A percentile compares a stretch with the other conserved stretches of the same genome.
These are phyloP conservation scores for Rubroboletus satanas DNA, from an alignment of 768 basidiomycete genomes.

Conservation along the genomic window DNA sequence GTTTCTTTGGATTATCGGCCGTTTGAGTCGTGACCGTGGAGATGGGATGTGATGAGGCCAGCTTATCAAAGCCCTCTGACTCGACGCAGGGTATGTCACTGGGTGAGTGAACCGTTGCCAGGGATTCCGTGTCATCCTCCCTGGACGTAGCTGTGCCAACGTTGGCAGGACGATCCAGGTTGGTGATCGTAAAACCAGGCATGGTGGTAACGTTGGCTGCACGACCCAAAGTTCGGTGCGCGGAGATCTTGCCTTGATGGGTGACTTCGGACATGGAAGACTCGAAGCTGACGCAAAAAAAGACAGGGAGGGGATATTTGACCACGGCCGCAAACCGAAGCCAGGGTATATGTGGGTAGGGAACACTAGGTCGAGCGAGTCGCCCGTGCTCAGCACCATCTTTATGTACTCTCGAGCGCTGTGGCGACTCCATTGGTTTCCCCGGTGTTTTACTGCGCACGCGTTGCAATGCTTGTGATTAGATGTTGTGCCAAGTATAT, in stretches of 20 bases:
- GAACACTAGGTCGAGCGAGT: background rate
- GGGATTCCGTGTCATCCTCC: background rate
- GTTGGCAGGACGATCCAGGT: background rate
- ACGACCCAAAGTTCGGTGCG: background rate
- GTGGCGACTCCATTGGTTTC: background rate
- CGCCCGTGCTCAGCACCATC: background rate
- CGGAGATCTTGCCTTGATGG: background rate
- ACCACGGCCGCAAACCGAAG: background rate
- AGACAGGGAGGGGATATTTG: background rate
- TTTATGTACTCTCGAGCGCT: conserved; percentile 8
- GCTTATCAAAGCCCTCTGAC: background rate
- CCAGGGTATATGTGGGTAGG: background rate
- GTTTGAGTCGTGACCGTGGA: conserved; percentile 2
- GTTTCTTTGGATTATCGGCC: background rate
- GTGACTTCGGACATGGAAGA: background rate
- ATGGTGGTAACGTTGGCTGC: background rate
- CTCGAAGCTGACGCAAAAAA: background rate
- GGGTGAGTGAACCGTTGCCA: background rate
- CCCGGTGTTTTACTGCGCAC: conserved; percentile 2
- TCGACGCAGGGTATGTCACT: background rate
- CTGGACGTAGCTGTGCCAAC: background rate
- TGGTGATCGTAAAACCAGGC: background rate
- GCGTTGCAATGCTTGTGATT: background rate
- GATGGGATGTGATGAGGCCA: conserved; percentile 1
- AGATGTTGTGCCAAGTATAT: conserved; percentile 5